Conservation (phyloP, 2,329 filamentous ascomycete species). For the Monosporascus sp. region DNA sequence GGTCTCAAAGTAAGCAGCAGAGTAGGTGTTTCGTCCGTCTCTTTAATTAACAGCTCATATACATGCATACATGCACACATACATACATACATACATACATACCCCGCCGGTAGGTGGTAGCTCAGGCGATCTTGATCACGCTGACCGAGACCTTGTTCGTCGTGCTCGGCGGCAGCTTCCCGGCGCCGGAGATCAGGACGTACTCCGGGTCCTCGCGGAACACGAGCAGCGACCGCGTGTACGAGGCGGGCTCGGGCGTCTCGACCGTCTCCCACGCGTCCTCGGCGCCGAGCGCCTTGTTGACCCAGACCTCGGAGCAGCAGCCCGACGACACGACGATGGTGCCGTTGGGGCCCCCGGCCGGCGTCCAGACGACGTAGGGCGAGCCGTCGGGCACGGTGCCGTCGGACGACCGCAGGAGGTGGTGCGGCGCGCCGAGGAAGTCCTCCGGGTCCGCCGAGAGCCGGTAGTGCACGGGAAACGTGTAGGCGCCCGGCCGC, state of each 20-base stretch:
- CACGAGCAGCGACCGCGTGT: constrained; percentile 22
- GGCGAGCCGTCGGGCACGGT: constrained; percentile 24
- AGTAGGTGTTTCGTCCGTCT: no score
- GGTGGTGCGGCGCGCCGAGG: constrained; percentile 13
- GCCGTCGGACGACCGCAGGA: constrained; percentile 18
- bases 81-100: no score
- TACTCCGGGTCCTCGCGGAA: constrained; percentile 17
- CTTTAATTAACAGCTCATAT: no score
- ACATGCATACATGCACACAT: no score
- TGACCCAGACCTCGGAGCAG: constrained; percentile 25
- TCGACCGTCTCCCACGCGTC: constrained; percentile 22
- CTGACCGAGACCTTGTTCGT: constrained; percentile 31
- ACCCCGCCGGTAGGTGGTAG: no score
- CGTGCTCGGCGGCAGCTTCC: constrained; percentile 34
- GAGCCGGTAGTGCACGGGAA: constrained; percentile 28
- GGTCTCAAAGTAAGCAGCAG: no score
- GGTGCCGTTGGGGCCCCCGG: constrained; percentile 26
- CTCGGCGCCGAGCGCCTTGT: constrained; percentile 24
- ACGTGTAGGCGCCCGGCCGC: constrained; percentile 13
- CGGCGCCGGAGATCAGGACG: constrained; percentile 31
- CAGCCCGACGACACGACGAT: constrained; percentile 28
- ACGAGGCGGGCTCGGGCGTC: constrained; percentile 19
- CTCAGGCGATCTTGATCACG: constrained; percentile 11
- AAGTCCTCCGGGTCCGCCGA: constrained; percentile 24
- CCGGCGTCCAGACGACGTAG: constrained; percentile 29